Evolutionary conservation across 306 rosid species (phyloP).

Genomic region (Dalbergia oliveri): DNA sequence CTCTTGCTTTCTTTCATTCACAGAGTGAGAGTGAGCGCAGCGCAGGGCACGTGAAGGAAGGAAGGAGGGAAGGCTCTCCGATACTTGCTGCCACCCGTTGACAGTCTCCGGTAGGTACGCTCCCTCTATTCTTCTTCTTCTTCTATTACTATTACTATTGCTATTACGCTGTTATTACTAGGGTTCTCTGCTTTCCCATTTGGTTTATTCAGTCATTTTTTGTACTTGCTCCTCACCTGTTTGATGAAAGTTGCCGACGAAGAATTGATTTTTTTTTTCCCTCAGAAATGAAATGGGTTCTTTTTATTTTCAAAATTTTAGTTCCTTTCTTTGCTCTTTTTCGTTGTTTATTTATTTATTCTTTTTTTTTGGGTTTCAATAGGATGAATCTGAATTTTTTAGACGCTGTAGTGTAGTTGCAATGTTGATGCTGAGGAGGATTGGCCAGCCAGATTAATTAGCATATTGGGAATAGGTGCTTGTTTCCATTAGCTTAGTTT

Average conservation of each 20-base stretch:
- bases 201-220: not conserved
- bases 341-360: too few relatives aligned
- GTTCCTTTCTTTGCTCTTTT: not conserved
- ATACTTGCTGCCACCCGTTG: not conserved
- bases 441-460: too few relatives aligned
- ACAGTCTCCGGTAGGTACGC: not conserved
- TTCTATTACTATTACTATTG: not conserved
- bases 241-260: constrained; percentile 19
- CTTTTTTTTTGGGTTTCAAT: not conserved
- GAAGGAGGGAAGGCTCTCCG: too few relatives aligned
- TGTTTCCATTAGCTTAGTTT: too few relatives aligned
- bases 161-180: not conserved
- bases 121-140: not conserved
- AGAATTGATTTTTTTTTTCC: not conserved
- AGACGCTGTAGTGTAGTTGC: not conserved
- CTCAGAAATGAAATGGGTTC: not conserved
- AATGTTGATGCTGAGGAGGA: not conserved
- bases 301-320: not conserved
- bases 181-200: not conserved
- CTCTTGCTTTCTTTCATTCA: too few relatives aligned
- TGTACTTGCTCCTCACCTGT: constrained; percentile 10
- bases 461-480: too few relatives aligned
- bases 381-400: not conserved
- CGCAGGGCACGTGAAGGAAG: too few relatives aligned
- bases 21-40: too few relatives aligned